phyloP scores from a whole-genome alignment of 768 basidiomycete species.

The Mrakia hoshinonis region DNA sequence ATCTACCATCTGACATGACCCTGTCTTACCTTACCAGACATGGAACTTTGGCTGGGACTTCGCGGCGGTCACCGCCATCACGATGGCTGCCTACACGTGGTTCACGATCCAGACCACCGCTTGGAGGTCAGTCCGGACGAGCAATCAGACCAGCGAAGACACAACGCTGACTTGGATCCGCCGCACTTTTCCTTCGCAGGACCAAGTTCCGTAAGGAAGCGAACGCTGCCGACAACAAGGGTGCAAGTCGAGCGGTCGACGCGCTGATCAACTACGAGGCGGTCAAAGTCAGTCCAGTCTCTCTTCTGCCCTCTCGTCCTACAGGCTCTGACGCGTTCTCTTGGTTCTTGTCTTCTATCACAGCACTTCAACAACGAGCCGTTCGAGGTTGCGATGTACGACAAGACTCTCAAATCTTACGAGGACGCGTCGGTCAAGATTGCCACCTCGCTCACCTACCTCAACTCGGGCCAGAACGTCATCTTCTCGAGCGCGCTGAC shows the following conservation, averaged over 20 bases:
- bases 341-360: constrained; percentile 9
- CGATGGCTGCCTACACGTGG: constrained; percentile 89
- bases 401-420: constrained; percentile 73
- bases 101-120: constrained; percentile 93
- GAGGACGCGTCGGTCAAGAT: constrained; percentile 91
- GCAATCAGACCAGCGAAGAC: neutral
- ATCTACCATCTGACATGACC: neutral
- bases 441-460: constrained; percentile 79
- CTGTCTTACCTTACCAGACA: constrained; percentile 49
- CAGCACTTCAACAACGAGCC: constrained; percentile 97
- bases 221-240: constrained; percentile 92
- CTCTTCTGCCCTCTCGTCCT: neutral
- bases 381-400: constrained; percentile 84
- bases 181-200: constrained; percentile 43
- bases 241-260: constrained; percentile 86
- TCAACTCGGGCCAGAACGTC: constrained; percentile 94
- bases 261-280: constrained; percentile 97
- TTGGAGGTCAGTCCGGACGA: constrained; percentile 60
- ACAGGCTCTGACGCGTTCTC: neutral
- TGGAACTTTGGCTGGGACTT: constrained; percentile 98
- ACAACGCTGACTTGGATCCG: neutral
- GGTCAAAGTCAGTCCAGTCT: constrained; percentile 66
- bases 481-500: constrained; percentile 93
- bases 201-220: constrained; percentile 89
- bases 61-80: constrained; percentile 74